These are phyloP conservation scores for Arxiozyma slooffiae DNA, from an alignment of 1,139 yeast genomes.

Conservation along the genomic window DNA sequence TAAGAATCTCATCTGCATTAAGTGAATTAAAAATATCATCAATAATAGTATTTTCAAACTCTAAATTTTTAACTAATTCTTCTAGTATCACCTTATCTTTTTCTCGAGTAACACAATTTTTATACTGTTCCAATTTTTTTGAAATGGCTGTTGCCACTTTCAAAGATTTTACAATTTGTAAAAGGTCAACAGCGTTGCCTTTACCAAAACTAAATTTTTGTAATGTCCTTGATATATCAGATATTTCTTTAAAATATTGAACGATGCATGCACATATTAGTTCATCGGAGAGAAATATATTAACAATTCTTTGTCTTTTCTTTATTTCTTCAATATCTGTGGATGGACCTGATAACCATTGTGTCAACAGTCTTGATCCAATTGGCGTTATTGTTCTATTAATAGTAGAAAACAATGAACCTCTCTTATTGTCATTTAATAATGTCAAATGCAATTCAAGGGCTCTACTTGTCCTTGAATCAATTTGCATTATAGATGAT, in stretches of 20 bases:
- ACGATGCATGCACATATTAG: constrained; percentile 32
- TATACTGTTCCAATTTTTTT: constrained; percentile 4
- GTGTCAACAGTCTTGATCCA: constrained; percentile 66
- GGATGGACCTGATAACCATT: constrained; percentile 80
- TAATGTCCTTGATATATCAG: constrained; percentile 46
- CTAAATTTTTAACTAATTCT: constrained; percentile 8
- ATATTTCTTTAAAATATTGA: constrained; percentile 32
- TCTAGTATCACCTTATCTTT: constrained; percentile 6
- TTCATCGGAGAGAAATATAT: constrained; percentile 39
- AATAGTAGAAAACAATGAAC: constrained; percentile 61
- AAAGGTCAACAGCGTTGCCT: constrained; percentile 38
- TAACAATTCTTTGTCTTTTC: constrained; percentile 54
- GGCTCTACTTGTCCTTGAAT: constrained; percentile 71
- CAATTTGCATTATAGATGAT: constrained; percentile 59
- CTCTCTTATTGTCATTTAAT: constrained; percentile 49
- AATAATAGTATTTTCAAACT: constrained; percentile 17
- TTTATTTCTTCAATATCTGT: constrained; percentile 47
- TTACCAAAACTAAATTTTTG: constrained; percentile 43
- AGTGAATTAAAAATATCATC: constrained; percentile 16
- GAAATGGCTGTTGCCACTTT: constrained; percentile 17
- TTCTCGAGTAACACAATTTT: constrained; percentile 1
- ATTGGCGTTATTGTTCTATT: constrained; percentile 68
- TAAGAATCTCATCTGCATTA: constrained; percentile 18
- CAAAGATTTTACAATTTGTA: constrained; percentile 37
- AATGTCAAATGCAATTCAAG: constrained; percentile 58